Conservation (phyloP, 768 basidiomycete genomes). For the Fomitopsis serialis region DNA sequence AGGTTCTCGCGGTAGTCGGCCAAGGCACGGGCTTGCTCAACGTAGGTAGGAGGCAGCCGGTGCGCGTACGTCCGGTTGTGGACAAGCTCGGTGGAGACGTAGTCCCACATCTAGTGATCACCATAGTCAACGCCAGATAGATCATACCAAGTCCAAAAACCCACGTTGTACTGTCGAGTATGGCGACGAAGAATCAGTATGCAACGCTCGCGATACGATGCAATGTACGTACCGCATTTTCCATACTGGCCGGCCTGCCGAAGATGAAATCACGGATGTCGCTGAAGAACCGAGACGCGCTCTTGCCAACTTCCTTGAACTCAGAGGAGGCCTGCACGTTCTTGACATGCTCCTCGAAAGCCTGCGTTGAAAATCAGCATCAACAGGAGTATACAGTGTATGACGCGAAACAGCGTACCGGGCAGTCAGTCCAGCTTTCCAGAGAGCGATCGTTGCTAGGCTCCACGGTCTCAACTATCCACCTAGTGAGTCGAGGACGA, state of each 20-base stretch:
- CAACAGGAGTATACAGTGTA: background rate
- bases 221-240: conserved; percentile 54
- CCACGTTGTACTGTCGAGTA: conserved; percentile 62
- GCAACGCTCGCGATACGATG: conserved; percentile 5
- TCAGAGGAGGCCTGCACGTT: conserved; percentile 55
- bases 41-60: conserved; percentile 72
- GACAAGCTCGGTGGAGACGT: conserved; percentile 64
- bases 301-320: conserved; percentile 57
- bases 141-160: conserved; percentile 18
- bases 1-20: conserved; percentile 79
- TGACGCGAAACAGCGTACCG: conserved; percentile 28
- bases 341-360: conserved; percentile 60
- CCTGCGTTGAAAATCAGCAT: conserved; percentile 27
- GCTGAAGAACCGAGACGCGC: conserved; percentile 61
- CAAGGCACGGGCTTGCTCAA: conserved; percentile 68
- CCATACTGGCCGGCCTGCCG: conserved; percentile 58
- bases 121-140: too few relatives aligned
- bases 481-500: background rate
- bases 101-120: conserved; percentile 60
- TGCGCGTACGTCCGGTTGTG: conserved; percentile 82
- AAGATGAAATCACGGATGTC: conserved; percentile 66
- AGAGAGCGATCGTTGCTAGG: conserved; percentile 77
- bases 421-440: conserved; percentile 72
- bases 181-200: conserved; percentile 3
- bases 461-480: conserved; percentile 76